Base-by-base conservation (phyloP, 2,329 filamentous ascomycete species). In the Reticulascus tulasneorum region DNA sequence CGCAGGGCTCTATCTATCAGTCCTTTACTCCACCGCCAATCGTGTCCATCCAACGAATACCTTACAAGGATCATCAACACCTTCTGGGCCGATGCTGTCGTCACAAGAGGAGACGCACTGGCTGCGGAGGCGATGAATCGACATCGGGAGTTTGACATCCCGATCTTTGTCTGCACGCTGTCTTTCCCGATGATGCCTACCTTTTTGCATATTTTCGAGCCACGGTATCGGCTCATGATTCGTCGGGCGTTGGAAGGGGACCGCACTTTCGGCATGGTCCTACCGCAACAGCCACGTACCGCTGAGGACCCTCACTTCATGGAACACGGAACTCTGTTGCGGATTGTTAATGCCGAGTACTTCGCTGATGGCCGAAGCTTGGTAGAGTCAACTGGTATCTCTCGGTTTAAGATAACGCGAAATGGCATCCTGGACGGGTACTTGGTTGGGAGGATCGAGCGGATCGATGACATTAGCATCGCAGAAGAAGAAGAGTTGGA, bases 181-280 rank as follows among this genome's bases (percentile, higher is more conserved):
- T 77, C 86, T 0, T 91, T 93, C 48, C 90, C 90, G 1, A 70
- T 73, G 2, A 88, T 91, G 77, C 87, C 84, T 1, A 90, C 86
- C 0, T 93, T 93, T 48, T 66, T 95, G 4, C 86, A 94, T 50
- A 77, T 96, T n/a, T 95, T 94, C 53, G 90, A 95, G 56, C 86
- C 86, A n/a, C 76, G 86, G 7, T 95, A 95, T 55, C 79, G 87
- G 7, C 69, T 93, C n/a, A 93, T 95, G 87, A 83, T 95, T 23
- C 75, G 84, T 29, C 77, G 88, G 23, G 84, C 79, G 0, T 66
- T 94, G 35, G 83, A 89, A 44, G 79, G 80, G 1, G 77, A 84
- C 42, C 70, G 77, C 11, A 85, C 79, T 17, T 95, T 96, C 52
- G 90, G 90, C 17, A 94, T 95, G 85, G 74, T 94, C 13, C 73